A percentile compares a stretch with the other conserved stretches of the same genome.
Evolutionary conservation across 108 stramenopile species (phyloP).

Genomic region (Discostella pseudostelligera): DNA sequence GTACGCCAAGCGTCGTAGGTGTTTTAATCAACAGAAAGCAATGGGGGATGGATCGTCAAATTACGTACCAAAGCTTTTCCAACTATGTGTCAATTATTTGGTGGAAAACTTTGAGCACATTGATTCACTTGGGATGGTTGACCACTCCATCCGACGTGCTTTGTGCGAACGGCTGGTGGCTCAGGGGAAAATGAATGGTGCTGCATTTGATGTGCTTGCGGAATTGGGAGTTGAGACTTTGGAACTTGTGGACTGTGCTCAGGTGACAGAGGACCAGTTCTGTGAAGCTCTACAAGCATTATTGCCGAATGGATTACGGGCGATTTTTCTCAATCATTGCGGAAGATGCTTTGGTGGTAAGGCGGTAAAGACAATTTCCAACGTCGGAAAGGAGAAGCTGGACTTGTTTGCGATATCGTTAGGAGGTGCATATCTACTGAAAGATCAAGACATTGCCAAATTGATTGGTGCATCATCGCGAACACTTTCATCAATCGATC

Average conservation of each 20-base stretch:
- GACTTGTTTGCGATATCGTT: conserved; percentile 65
- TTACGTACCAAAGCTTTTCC: conserved; percentile 61
- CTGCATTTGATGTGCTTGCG: conserved; percentile 69
- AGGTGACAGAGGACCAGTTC: conserved; percentile 66
- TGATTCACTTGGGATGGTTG: conserved; percentile 71
- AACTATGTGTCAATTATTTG: conserved; percentile 62
- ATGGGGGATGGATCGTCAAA: conserved; percentile 23
- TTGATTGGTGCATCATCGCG: conserved; percentile 46
- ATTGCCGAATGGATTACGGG: conserved; percentile 52
- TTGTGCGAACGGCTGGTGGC: conserved; percentile 67
- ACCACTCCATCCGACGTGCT: conserved; percentile 54
- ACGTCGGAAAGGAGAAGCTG: conserved; percentile 24
- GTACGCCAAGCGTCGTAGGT: conserved; percentile 66
- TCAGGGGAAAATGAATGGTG: conserved; percentile 59
- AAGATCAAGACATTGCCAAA: conserved; percentile 62
- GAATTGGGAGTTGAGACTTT: conserved; percentile 68
- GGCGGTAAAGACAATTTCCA: conserved; percentile 51
- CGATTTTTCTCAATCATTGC: conserved; percentile 63
- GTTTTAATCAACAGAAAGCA: conserved; percentile 43
- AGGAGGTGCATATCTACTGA: conserved; percentile 74
- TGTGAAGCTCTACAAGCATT: conserved; percentile 32
- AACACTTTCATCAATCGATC: conserved; percentile 69
- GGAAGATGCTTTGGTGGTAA: conserved; percentile 74
- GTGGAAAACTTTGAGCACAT: conserved; percentile 75
- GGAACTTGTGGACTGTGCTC: conserved; percentile 72